These are phyloP conservation scores for Wickerhamomyces chaumierensis DNA, from an alignment of 805 yeast species.

Conservation along the genomic window DNA sequence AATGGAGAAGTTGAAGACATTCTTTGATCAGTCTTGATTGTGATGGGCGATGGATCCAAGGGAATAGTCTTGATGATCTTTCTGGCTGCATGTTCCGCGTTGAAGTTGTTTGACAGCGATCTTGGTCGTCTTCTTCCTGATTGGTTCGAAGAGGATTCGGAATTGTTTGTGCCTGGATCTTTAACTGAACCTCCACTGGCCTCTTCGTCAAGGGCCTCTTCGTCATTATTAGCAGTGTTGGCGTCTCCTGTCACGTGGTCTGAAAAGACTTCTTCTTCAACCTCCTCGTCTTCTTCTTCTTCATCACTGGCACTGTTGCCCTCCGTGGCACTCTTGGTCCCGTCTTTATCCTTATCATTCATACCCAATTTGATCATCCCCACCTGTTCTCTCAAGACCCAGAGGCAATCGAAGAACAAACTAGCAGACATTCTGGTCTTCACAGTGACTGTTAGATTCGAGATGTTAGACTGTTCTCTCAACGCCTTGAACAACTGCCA, in stretches of 20 bases:
- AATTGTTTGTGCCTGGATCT: constrained; percentile 24
- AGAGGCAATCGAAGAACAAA: constrained; percentile 82
- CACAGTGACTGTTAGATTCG: constrained; percentile 40
- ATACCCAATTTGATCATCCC: constrained; percentile 64
- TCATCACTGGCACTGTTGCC: constrained; percentile 11
- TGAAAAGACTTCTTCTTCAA: constrained; percentile 15
- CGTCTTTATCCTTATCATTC: constrained; percentile 6
- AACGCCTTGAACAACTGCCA: constrained; percentile 79
- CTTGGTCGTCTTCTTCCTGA: constrained; percentile 27
- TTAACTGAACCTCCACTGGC: constrained; percentile 9
- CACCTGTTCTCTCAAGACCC: constrained; percentile 74
- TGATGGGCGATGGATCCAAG: constrained; percentile 71
- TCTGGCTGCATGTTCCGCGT: constrained; percentile 66
- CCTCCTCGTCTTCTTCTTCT: constrained; percentile 18
- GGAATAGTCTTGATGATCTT: constrained; percentile 71
- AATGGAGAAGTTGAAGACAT: constrained; percentile 6
- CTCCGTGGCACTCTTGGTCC: constrained; percentile 9
- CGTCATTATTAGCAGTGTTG: constrained; percentile 8
- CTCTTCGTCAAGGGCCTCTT: not conserved
- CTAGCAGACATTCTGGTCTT: constrained; percentile 86
- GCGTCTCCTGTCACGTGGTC: constrained; percentile 6
- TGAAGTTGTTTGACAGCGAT: constrained; percentile 39
- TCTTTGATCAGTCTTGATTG: constrained; percentile 10
- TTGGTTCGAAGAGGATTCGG: constrained; percentile 21
- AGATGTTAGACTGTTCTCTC: constrained; percentile 33